Evolutionary conservation across 1,284 basidiomycete genomes (phyloP).

Genomic region (Trametes sp.): DNA sequence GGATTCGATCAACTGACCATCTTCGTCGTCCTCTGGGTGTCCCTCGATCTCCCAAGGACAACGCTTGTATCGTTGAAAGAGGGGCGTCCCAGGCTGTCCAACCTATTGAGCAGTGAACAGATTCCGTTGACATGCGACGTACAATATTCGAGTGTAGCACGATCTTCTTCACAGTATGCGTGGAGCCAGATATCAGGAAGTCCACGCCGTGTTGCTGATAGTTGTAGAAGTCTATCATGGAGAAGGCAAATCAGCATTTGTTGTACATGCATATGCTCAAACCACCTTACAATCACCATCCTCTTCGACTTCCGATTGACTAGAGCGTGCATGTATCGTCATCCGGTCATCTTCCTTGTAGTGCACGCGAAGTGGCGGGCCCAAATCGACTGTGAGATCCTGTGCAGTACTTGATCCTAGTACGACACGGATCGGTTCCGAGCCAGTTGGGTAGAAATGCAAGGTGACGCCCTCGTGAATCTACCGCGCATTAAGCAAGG

Average conservation of each 20-base stretch:
- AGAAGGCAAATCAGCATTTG: no score
- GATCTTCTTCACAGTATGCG: constrained; percentile 83
- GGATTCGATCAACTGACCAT: constrained; percentile 53
- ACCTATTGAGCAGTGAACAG: background rate
- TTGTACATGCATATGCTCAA: background rate
- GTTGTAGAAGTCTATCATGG: constrained; percentile 81
- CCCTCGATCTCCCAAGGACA: constrained; percentile 88
- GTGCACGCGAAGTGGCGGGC: constrained; percentile 78
- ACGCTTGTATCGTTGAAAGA: constrained; percentile 89
- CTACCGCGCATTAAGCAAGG: constrained; percentile 39
- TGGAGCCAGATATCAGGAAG: constrained; percentile 77
- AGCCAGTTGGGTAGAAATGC: constrained; percentile 65
- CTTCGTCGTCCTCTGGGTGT: constrained; percentile 77
- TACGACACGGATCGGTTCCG: constrained; percentile 63
- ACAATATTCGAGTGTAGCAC: constrained; percentile 88
- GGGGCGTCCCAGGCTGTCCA: constrained; percentile 79
- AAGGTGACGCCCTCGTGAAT: constrained; percentile 77
- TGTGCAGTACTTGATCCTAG: constrained; percentile 86
- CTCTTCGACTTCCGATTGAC: constrained; percentile 49
- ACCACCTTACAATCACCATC: constrained; percentile 41
- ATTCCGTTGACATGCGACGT: constrained; percentile 38
- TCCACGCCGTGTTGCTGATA: constrained; percentile 91
- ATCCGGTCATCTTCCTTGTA: constrained; percentile 91
- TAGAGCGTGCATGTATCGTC: constrained; percentile 72
- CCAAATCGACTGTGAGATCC: constrained; percentile 80